These are phyloP conservation scores for Byssothecium circinans DNA, from an alignment of 2,329 filamentous ascomycete species.

Conservation along the genomic window DNA sequence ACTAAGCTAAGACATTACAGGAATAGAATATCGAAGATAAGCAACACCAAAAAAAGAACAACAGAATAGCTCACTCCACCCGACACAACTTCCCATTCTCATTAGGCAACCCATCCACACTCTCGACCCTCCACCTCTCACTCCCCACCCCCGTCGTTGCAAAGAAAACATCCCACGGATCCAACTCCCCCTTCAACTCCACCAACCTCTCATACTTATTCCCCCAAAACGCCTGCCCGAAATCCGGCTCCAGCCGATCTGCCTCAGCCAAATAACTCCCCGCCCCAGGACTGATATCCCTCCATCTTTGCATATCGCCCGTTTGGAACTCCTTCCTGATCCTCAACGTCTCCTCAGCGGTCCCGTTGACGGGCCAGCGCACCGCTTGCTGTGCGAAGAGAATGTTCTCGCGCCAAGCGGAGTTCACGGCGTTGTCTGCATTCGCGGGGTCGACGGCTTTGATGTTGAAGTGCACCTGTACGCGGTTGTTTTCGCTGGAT, in stretches of 20 bases:
- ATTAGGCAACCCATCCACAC: constrained; percentile 36
- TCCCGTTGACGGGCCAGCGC: constrained; percentile 36
- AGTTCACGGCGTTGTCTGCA: constrained; percentile 35
- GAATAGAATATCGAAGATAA: too few species aligned
- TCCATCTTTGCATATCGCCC: constrained; percentile 34
- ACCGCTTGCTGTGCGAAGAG: constrained; percentile 36
- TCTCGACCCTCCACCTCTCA: constrained; percentile 39
- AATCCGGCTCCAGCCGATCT: constrained; percentile 37
- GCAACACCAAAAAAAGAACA: background rate
- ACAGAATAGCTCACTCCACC: constrained; percentile 11
- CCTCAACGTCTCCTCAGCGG: constrained; percentile 26
- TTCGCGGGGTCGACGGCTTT: constrained; percentile 32
- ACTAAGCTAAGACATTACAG: too few species aligned
- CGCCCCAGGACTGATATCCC: constrained; percentile 35
- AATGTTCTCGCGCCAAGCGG: constrained; percentile 30
- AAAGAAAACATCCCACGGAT: constrained; percentile 41
- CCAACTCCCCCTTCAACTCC: constrained; percentile 34
- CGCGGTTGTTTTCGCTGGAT: constrained; percentile 38
- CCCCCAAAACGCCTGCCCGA: constrained; percentile 37
- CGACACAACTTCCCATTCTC: constrained; percentile 42
- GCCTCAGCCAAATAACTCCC: constrained; percentile 36
- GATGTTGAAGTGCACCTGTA: constrained; percentile 43
- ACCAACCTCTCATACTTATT: constrained; percentile 35
- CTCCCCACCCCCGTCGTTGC: constrained; percentile 37
- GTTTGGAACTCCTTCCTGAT: constrained; percentile 30